Percentiles rank a stretch among this genome's conserved stretches.
Conservation (phyloP, 257 asterid species). For the Nicotiana paniculata region DNA sequence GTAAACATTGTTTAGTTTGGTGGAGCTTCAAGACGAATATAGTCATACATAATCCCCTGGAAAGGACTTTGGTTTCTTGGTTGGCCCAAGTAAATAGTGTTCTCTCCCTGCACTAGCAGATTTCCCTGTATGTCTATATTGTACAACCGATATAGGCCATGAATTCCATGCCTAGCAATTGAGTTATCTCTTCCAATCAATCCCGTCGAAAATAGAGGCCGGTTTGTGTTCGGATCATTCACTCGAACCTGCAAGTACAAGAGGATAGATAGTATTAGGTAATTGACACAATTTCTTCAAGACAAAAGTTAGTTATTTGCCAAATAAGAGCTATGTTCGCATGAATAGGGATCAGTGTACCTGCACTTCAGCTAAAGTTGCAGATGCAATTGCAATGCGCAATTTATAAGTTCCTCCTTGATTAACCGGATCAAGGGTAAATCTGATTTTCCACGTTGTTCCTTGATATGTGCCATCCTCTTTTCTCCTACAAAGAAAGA, state of each 20-base stretch:
- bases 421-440: slow-evolving; percentile 34
- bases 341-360: slow-evolving; percentile 18
- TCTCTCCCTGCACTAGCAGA: slow-evolving; percentile 35
- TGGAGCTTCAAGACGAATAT: slow-evolving; percentile 58
- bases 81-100: slow-evolving; percentile 52
- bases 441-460: slow-evolving; percentile 84
- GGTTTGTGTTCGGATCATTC: slow-evolving; percentile 29
- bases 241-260: slow-evolving; percentile 39
- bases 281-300: not conserved
- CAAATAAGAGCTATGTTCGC: not conserved
- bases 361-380: slow-evolving; percentile 65
- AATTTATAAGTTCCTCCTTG: slow-evolving; percentile 43
- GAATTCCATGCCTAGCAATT: slow-evolving; percentile 78
- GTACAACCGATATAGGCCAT: slow-evolving; percentile 68
- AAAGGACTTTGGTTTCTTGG: slow-evolving; percentile 47
- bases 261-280: not conserved
- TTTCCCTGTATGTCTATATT: slow-evolving; percentile 36
- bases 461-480: slow-evolving; percentile 45
- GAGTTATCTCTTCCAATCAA: slow-evolving; percentile 75
- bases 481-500: slow-evolving; percentile 34
- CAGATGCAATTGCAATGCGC: slow-evolving; percentile 76
- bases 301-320: not conserved
- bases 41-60: slow-evolving; percentile 69
- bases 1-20: slow-evolving; percentile 3
- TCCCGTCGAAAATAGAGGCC: slow-evolving; percentile 44